Conservation (phyloP, 164 flowering plant species). For the Magnolia kwangsiensis region DNA sequence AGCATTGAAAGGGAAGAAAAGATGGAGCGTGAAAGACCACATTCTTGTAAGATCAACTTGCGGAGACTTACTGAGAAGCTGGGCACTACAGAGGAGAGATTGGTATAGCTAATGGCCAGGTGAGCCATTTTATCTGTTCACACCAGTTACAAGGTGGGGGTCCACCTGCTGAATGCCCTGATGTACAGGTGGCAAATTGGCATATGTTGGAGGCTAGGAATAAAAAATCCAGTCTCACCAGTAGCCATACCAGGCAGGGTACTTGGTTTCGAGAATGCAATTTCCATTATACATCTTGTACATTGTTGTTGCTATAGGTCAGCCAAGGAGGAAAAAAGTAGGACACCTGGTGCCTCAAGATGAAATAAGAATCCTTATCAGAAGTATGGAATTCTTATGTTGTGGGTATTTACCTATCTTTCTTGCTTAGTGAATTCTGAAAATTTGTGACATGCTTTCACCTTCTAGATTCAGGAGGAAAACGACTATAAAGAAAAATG, state of each 20-base stretch:
- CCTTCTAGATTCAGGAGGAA: conserved; percentile 40
- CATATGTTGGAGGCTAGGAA: background rate
- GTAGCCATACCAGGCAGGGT: background rate
- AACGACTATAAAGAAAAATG: conserved; percentile 47
- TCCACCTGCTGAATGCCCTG: background rate
- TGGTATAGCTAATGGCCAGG: background rate
- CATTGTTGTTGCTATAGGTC: conserved; percentile 34
- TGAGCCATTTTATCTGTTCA: background rate
- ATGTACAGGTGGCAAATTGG: background rate
- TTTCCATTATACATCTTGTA: background rate
- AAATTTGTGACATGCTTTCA: conserved; percentile 23
- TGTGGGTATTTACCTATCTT: background rate
- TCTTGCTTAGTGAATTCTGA: conserved; percentile 3
- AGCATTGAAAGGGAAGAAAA: no score
- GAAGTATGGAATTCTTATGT: conserved; percentile 41
- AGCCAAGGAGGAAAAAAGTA: conserved; percentile 30
- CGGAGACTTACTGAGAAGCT: no score
- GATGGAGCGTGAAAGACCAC: no score
- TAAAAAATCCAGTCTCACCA: background rate
- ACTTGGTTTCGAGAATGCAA: conserved; percentile 1
- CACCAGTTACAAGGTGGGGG: background rate
- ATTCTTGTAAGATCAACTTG: no score
- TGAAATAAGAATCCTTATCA: conserved; percentile 30
- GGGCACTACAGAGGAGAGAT: no score
- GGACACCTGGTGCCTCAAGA: conserved; percentile 21